phyloP scores from a whole-genome alignment of 225 moss, liverwort and hornwort genomes.

The Physcomitrellopsis africana region DNA sequence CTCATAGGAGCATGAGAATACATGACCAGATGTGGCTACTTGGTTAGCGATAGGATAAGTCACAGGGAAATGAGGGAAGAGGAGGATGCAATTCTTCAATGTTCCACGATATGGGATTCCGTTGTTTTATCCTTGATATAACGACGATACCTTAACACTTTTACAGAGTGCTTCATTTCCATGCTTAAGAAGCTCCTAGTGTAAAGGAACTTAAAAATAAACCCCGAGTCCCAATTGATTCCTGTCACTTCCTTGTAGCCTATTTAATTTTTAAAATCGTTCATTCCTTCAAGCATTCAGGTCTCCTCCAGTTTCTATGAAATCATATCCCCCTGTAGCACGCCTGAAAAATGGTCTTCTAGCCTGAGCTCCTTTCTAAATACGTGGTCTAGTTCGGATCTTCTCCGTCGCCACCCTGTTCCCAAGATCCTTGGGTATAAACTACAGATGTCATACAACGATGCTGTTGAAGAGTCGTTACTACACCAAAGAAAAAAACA shows the following conservation, averaged over 20 bases:
- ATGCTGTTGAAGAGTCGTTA: not conserved
- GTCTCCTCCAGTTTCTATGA: constrained; percentile 9
- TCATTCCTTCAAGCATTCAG: constrained; percentile 16
- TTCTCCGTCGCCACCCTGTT: constrained; percentile 19
- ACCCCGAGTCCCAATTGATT: constrained; percentile 13
- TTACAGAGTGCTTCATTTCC: constrained; percentile 39
- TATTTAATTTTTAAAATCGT: constrained; percentile 1
- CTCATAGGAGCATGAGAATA: constrained; percentile 40
- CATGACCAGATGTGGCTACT: constrained; percentile 35
- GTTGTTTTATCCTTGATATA: constrained; percentile 31
- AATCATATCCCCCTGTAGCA: constrained; percentile 10
- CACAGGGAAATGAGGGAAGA: not conserved
- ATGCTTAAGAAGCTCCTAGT: constrained; percentile 21
- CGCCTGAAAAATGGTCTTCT: not conserved
- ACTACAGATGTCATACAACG: not conserved
- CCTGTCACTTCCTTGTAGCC: not conserved
- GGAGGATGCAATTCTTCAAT: constrained; percentile 15
- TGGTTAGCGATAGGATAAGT: not conserved
- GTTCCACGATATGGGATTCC: constrained; percentile 19
- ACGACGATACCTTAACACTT: constrained; percentile 37
- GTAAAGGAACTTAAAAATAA: not conserved
- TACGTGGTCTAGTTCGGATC: constrained; percentile 1
- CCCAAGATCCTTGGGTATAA: not conserved
- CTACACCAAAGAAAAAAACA: not conserved
- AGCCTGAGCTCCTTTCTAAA: constrained; percentile 9